Conservation (phyloP, 1,139 yeast species). For the Suhomyces bolitotheri region DNA sequence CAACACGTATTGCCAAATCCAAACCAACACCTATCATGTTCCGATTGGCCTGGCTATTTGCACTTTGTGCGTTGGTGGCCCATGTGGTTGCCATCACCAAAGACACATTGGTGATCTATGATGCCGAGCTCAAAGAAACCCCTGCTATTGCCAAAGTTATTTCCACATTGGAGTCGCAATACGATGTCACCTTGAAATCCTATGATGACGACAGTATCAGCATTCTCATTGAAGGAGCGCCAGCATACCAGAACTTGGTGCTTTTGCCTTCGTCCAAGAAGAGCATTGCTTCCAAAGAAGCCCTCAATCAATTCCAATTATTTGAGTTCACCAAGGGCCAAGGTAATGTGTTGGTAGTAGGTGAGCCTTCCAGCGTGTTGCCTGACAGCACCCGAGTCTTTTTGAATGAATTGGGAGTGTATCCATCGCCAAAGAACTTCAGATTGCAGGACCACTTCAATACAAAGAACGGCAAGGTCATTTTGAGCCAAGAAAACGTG, state of each 20-base stretch:
- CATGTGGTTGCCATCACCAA: conserved; percentile 6
- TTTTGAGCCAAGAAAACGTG: conserved; percentile 27
- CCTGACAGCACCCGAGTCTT: conserved; percentile 71
- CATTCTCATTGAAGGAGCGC: conserved; percentile 27
- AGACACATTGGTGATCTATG: conserved; percentile 32
- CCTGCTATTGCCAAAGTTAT: conserved; percentile 25
- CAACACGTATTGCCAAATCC: conserved; percentile 9
- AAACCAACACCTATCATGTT: conserved; percentile 8
- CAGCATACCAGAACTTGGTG: conserved; percentile 34
- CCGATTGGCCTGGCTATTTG: conserved; percentile 11
- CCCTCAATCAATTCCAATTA: conserved; percentile 35
- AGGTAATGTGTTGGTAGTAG: conserved; percentile 74
- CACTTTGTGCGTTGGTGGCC: conserved; percentile 7
- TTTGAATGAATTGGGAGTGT: conserved; percentile 79
- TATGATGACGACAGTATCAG: conserved; percentile 31
- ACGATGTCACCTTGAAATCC: conserved; percentile 26
- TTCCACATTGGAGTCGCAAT: conserved; percentile 23
- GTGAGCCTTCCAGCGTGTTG: conserved; percentile 38
- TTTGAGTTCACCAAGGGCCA: conserved; percentile 58
- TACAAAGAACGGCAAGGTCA: conserved; percentile 25
- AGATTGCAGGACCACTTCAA: conserved; percentile 67
- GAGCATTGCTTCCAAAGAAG: conserved; percentile 31
- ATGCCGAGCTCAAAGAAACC: conserved; percentile 24
- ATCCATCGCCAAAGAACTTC: conserved; percentile 78
- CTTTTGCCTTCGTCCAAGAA: conserved; percentile 44